A percentile compares a stretch with the other conserved stretches of the same genome.
These are phyloP conservation scores for Mortierella sp. DNA, from an alignment of 371 early-diverging fungal genomes.

Conservation along the genomic window DNA sequence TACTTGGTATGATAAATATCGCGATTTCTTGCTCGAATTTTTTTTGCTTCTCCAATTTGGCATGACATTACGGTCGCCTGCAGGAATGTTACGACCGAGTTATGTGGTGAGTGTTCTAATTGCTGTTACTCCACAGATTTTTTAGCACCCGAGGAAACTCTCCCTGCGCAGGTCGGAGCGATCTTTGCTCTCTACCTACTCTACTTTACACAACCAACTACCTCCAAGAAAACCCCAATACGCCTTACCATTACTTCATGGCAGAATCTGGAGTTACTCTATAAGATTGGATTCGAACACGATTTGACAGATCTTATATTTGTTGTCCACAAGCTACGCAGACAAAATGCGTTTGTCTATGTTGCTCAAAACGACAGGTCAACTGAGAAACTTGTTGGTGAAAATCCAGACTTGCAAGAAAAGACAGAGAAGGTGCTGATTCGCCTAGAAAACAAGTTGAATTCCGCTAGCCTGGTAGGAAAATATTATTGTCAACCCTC, in stretches of 20 bases:
- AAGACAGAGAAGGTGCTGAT: conserved; percentile 17
- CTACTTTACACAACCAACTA: conserved; percentile 32
- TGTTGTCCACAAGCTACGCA: conserved; percentile 22
- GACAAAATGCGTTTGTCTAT: conserved; percentile 15
- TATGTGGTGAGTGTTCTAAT: too few relatives aligned
- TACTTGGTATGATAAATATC: conserved; percentile 15
- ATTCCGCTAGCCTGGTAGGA: conserved; percentile 13
- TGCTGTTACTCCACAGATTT: too few relatives aligned
- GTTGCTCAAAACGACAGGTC: conserved; percentile 15
- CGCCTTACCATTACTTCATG: conserved; percentile 7
- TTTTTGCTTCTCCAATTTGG: neutral
- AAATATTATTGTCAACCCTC: too few relatives aligned
- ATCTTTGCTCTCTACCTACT: conserved; percentile 27
- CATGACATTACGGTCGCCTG: too few relatives aligned
- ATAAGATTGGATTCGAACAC: conserved; percentile 16
- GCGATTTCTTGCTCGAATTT: conserved; percentile 2
- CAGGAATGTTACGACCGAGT: too few relatives aligned
- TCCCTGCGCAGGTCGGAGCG: conserved; percentile 6
- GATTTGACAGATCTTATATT: conserved; percentile 25
- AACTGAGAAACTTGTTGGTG: neutral
- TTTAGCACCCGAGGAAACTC: conserved; percentile 1
- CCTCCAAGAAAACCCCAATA: conserved; percentile 18
- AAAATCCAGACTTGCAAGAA: neutral
- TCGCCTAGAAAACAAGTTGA: conserved; percentile 21
- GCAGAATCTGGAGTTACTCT: conserved; percentile 17